Percentiles rank a stretch among this genome's conserved stretches.
These are phyloP conservation scores for Ophiocordyceps camponoti-floridani DNA, from an alignment of 2,329 filamentous ascomycete species.

Conservation along the genomic window DNA sequence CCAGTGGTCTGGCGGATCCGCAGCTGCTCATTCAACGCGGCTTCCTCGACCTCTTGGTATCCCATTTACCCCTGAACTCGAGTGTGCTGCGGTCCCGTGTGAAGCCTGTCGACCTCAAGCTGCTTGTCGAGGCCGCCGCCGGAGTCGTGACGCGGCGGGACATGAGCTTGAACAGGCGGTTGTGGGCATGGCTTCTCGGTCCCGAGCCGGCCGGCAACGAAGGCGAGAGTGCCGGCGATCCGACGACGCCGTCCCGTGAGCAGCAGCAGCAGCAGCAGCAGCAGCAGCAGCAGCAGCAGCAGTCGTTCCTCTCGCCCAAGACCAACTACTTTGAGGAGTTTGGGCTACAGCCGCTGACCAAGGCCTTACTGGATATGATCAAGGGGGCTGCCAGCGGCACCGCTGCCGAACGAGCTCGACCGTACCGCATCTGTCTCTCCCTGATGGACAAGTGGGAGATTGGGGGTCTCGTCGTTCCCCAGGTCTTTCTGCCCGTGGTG, in stretches of 20 bases:
- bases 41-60: slow-evolving; percentile 82
- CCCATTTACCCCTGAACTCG: slow-evolving; percentile 73
- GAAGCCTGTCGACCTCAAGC: slow-evolving; percentile 58
- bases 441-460: slow-evolving; percentile 99
- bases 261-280: slow-evolving; percentile 23
- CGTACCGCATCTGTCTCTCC: slow-evolving; percentile 82
- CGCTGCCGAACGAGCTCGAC: slow-evolving; percentile 51
- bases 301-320: slow-evolving; percentile 32
- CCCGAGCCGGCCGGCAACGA: slow-evolving; percentile 42
- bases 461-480: slow-evolving; percentile 71
- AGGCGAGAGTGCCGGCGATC: slow-evolving; percentile 27
- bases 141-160: slow-evolving; percentile 78
- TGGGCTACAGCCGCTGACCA: slow-evolving; percentile 57
- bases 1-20: slow-evolving; percentile 70
- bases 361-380: slow-evolving; percentile 63
- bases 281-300: slow-evolving; percentile 21
- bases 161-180: slow-evolving; percentile 85
- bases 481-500: slow-evolving; percentile 75
- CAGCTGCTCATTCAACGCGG: slow-evolving; percentile 86
- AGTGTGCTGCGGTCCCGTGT: slow-evolving; percentile 60
- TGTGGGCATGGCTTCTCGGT: slow-evolving; percentile 95
- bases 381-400: slow-evolving; percentile 16
- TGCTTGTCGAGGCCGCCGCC: slow-evolving; percentile 66
- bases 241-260: slow-evolving; percentile 21
- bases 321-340: slow-evolving; percentile 71